Base-by-base conservation (phyloP, 176 grass and related monocot species). In the Ananas comosus region DNA sequence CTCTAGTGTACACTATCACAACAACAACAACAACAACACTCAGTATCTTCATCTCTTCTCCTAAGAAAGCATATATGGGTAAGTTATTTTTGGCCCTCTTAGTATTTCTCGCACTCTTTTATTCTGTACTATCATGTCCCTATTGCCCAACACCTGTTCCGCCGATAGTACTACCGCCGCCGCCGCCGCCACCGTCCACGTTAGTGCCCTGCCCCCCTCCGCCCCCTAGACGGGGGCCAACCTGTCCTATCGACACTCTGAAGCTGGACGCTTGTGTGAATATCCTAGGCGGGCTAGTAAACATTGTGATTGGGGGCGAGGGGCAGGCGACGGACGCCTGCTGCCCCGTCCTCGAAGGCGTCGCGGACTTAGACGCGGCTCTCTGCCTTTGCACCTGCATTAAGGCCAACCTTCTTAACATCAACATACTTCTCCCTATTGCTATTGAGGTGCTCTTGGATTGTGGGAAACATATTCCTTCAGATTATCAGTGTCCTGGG, bases 361-460 rank as follows among this genome's bases (percentile, higher is more conserved):
- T 76, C 14, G 23, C 64, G 24, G 64, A 56, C 50, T 10, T 66
- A 13, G 63, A 76, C 23, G 73, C 73, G 9, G 73, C 73, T 10
- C 63, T 67, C 5, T 76, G 73, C 64, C 51, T 67, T 24, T 76
- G 73, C 73, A 67, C 73, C 22, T 47, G 25, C 63, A 67, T 76
- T 11, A 76, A 12, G 51, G 25, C 25, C 9, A 67, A 67, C 13
- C 14, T 66, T 13, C 64, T 76, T 3, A 76, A 47, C 51, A 21
- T 76, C 49, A 47, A 54, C 24, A 10, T 56, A 25, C 13, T 67
- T 9, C 64, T 76, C 22, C 64, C 50, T 27, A 17, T 76, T 28
- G 73, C 73, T 14, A 51, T 66, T 23, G 24, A 51, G 21, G 42
- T 64, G 11, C 72, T 74, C 21, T 6, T 64, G 5, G 61, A 64